These are phyloP conservation scores for Drechslerella coelobrocha DNA, from an alignment of 2,329 filamentous ascomycete species.

Conservation along the genomic window DNA sequence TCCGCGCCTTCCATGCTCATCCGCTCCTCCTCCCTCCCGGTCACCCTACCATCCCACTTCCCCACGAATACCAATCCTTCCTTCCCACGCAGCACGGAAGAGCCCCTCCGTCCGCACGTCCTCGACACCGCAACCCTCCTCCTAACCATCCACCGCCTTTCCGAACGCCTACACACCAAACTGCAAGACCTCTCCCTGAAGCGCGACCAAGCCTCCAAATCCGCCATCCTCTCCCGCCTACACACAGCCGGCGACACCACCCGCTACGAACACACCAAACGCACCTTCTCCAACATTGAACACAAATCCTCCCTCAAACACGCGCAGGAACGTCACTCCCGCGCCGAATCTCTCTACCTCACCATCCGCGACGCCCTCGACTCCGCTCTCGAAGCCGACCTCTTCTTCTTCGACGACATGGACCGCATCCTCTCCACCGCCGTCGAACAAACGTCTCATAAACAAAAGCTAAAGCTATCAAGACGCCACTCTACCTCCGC, in stretches of 20 bases:
- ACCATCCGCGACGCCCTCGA: conserved; percentile 31
- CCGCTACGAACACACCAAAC: conserved; percentile 43
- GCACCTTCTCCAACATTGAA: conserved; percentile 44
- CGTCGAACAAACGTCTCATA: conserved; percentile 7
- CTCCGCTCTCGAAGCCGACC: conserved; percentile 31
- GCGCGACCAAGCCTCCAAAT: conserved; percentile 42
- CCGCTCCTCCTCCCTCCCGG: conserved; percentile 35
- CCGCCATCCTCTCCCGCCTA: conserved; percentile 39
- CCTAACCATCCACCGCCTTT: conserved; percentile 28
- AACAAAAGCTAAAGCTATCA: too few species aligned
- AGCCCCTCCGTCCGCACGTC: conserved; percentile 36
- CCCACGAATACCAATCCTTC: background rate
- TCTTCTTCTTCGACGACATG: conserved; percentile 48
- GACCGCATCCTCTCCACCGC: conserved; percentile 32
- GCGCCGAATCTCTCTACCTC: conserved; percentile 26
- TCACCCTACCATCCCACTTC: conserved; percentile 12
- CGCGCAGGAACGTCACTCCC: conserved; percentile 29
- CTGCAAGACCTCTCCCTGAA: conserved; percentile 28
- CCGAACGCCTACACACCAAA: conserved; percentile 28
- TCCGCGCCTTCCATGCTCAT: conserved; percentile 24
- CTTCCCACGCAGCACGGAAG: conserved; percentile 9
- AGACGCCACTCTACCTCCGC: too few species aligned
- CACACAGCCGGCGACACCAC: conserved; percentile 17
- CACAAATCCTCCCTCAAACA: conserved; percentile 15
- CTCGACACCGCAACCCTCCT: conserved; percentile 36